Percentiles rank a stretch among this genome's conserved stretches.
phyloP scores from a whole-genome alignment of 805 yeast genomes.

The Candida vaughaniae region DNA sequence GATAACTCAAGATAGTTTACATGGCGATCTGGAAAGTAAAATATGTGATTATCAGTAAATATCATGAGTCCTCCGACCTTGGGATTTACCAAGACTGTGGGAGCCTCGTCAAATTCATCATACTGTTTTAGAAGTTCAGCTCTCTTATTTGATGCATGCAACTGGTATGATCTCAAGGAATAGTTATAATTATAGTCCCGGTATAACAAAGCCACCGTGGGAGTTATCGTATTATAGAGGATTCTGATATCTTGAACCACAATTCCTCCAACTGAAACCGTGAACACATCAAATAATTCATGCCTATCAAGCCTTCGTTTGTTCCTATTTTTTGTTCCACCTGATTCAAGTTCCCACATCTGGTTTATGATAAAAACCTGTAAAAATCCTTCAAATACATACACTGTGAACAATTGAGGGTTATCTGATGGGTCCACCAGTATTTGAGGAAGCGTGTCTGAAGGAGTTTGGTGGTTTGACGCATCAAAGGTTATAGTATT shows the following conservation, averaged over 20 bases:
- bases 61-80: constrained; percentile 27
- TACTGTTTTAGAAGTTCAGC: constrained; percentile 21
- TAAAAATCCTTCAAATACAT: constrained; percentile 19
- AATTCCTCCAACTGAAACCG: constrained; percentile 13
- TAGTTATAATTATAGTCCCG: constrained; percentile 33
- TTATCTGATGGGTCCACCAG: constrained; percentile 12
- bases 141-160: constrained; percentile 9
- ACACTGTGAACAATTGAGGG: constrained; percentile 19
- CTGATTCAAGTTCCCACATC: constrained; percentile 9
- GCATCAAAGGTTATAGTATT: constrained; percentile 15
- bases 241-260: constrained; percentile 12
- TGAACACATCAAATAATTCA: constrained; percentile 10
- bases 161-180: constrained; percentile 29
- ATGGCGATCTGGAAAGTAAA: constrained; percentile 26
- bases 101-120: constrained; percentile 29
- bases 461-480: constrained; percentile 22
- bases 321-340: constrained; percentile 1
- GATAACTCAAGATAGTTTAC: constrained; percentile 11
- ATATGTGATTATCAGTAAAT: constrained; percentile 23
- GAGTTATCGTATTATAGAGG: constrained; percentile 2
- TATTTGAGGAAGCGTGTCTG: constrained; percentile 21
- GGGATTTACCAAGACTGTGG: constrained; percentile 24
- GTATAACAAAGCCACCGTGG: constrained; percentile 27
- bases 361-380: constrained; percentile 15
- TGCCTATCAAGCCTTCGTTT: constrained; percentile 8